These are phyloP conservation scores for Paraconiothyrium sp. DNA, from an alignment of 2,329 filamentous ascomycete genomes.

Conservation along the genomic window DNA sequence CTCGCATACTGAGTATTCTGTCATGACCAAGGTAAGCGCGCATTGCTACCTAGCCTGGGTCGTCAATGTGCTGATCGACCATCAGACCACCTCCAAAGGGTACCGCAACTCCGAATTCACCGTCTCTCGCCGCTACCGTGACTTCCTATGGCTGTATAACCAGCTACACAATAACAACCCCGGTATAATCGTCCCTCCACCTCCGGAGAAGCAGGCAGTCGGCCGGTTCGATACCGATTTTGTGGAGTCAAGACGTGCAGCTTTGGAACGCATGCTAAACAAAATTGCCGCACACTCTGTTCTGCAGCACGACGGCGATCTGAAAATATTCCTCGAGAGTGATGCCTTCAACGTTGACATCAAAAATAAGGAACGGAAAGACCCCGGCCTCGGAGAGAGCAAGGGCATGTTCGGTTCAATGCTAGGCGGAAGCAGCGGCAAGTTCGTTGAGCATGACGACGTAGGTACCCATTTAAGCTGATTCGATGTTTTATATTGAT, in stretches of 20 bases:
- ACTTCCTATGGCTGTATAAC: conserved; percentile 98
- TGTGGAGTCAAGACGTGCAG: conserved; percentile 89
- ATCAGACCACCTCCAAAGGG: conserved; percentile 90
- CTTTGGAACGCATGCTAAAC: conserved; percentile 97
- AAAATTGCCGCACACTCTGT: conserved; percentile 90
- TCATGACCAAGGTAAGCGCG: conserved; percentile 81
- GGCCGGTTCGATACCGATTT: conserved; percentile 97
- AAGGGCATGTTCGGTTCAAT: conserved; percentile 92
- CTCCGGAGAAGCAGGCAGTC: conserved; percentile 97
- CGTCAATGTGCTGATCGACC: conserved; percentile 8
- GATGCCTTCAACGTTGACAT: conserved; percentile 96
- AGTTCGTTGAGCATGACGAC: conserved; percentile 98
- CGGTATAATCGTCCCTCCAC: conserved; percentile 92
- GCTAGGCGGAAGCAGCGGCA: conserved; percentile 75
- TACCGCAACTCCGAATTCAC: conserved; percentile 93
- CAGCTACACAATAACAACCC: conserved; percentile 94
- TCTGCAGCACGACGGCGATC: conserved; percentile 88
- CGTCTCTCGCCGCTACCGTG: conserved; percentile 91
- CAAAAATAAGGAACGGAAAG: conserved; percentile 95
- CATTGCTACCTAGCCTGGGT: conserved; percentile 3
- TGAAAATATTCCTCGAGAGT: conserved; percentile 97
- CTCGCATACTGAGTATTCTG: conserved; percentile 97
- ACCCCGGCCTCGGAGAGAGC: conserved; percentile 85
- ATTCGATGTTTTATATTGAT: conserved; percentile 21
- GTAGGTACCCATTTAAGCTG: conserved; percentile 59